Evolutionary conservation across 2,329 filamentous ascomycete genomes (phyloP).

Genomic region (Parasarocladium wereldwijsianum): DNA sequence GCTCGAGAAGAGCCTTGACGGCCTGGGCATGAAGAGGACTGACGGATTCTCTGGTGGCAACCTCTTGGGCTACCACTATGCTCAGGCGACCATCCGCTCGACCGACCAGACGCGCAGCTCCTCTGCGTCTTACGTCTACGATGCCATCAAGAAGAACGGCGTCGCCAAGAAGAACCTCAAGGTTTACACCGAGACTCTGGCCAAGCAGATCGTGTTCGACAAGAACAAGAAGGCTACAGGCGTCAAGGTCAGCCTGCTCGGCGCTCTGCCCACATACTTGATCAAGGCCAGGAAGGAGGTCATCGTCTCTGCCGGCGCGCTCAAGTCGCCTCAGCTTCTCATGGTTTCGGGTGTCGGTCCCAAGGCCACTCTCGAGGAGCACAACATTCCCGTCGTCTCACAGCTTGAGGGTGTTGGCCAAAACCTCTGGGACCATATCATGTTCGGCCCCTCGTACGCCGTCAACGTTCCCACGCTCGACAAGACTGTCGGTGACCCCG

Average conservation of each 20-base stretch:
- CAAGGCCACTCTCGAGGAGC: constrained; percentile 14
- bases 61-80: constrained; percentile 12
- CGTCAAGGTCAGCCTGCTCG: constrained; percentile 17
- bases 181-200: constrained; percentile 25
- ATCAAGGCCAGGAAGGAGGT: constrained; percentile 8
- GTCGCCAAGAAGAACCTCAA: constrained; percentile 15
- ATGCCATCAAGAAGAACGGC: constrained; percentile 8
- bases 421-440: constrained; percentile 39
- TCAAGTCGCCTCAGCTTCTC: constrained; percentile 31
- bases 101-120: constrained; percentile 12
- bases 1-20: constrained; percentile 12
- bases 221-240: constrained; percentile 12
- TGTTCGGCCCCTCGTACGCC: constrained; percentile 5
- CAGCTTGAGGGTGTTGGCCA: constrained; percentile 52
- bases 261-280: constrained; percentile 6
- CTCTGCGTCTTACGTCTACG: constrained; percentile 12
- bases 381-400: constrained; percentile 21
- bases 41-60: constrained; percentile 10
- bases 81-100: constrained; percentile 9
- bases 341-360: constrained; percentile 30
- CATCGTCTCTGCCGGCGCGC: constrained; percentile 14
- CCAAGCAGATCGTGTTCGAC: constrained; percentile 29
- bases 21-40: constrained; percentile 12
- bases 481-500: constrained; percentile 8
- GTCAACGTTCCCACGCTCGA: constrained; percentile 10